Conservation (phyloP, 1,284 basidiomycete species). For the Cerrena zonata region DNA sequence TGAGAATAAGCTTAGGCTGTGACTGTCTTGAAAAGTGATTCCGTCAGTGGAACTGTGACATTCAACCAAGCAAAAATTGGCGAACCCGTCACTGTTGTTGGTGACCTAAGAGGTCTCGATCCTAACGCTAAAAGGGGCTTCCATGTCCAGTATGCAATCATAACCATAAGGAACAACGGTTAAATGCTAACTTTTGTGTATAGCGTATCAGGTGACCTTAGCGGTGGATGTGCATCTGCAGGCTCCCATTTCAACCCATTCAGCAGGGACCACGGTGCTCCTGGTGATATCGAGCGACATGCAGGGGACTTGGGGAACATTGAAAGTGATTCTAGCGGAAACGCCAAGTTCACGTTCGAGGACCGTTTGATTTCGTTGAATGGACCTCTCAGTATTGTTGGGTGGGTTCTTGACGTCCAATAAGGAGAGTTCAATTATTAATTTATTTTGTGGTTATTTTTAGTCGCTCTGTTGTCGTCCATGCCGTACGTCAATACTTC, state of each 20-base stretch:
- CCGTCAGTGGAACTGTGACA: constrained; percentile 59
- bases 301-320: constrained; percentile 79
- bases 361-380: constrained; percentile 65
- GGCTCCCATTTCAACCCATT: constrained; percentile 76
- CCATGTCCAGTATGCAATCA: constrained; percentile 59
- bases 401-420: constrained; percentile 45
- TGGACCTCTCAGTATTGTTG: constrained; percentile 64
- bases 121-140: constrained; percentile 62
- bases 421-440: too few relatives aligned
- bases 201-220: constrained; percentile 65
- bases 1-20: constrained; percentile 46
- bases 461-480: constrained; percentile 58
- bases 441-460: not conserved
- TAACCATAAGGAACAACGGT: not conserved
- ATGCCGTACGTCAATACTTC: constrained; percentile 40
- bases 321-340: constrained; percentile 53
- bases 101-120: constrained; percentile 57
- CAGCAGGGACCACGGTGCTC: constrained; percentile 61
- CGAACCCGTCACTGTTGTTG: constrained; percentile 57
- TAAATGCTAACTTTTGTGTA: not conserved
- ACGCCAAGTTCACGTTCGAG: constrained; percentile 51
- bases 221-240: constrained; percentile 63
- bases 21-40: constrained; percentile 59
- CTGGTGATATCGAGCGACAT: constrained; percentile 53
- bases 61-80: constrained; percentile 55